These are phyloP conservation scores for Colletotrichum filicis DNA, from an alignment of 2,329 filamentous ascomycete species.

Conservation along the genomic window DNA sequence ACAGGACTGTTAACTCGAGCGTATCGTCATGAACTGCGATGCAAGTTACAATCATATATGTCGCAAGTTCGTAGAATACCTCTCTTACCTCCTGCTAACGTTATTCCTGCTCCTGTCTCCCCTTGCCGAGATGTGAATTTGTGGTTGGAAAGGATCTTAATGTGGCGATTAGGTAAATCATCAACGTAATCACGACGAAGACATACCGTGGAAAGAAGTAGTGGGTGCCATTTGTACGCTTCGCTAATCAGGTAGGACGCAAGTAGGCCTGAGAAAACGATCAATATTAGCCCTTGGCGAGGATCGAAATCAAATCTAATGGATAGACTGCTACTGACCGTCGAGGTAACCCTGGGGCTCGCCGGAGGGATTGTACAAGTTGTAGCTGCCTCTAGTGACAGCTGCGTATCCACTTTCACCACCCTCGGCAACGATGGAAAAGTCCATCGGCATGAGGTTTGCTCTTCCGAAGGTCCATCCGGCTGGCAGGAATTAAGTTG, in stretches of 20 bases:
- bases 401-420: constrained; percentile 22
- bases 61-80: no score
- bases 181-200: background rate
- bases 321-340: background rate
- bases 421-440: constrained; percentile 14
- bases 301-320: background rate
- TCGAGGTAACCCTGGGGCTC: constrained; percentile 9
- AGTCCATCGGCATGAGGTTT: constrained; percentile 26
- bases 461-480: background rate
- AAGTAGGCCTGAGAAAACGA: background rate
- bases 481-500: background rate
- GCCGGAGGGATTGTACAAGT: constrained; percentile 1
- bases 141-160: background rate
- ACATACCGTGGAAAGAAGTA: constrained; percentile 6
- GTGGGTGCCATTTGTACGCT: constrained; percentile 27
- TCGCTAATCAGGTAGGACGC: constrained; percentile 20
- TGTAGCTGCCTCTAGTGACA: constrained; percentile 14
- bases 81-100: background rate
- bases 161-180: background rate
- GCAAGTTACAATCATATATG: background rate
- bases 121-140: background rate
- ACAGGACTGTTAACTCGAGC: background rate
- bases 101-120: background rate
- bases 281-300: background rate
- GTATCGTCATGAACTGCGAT: background rate